A percentile compares a stretch with the other conserved stretches of the same genome.
Conservation (phyloP, 2,329 filamentous ascomycete species). For the Aspergillus sp. region DNA sequence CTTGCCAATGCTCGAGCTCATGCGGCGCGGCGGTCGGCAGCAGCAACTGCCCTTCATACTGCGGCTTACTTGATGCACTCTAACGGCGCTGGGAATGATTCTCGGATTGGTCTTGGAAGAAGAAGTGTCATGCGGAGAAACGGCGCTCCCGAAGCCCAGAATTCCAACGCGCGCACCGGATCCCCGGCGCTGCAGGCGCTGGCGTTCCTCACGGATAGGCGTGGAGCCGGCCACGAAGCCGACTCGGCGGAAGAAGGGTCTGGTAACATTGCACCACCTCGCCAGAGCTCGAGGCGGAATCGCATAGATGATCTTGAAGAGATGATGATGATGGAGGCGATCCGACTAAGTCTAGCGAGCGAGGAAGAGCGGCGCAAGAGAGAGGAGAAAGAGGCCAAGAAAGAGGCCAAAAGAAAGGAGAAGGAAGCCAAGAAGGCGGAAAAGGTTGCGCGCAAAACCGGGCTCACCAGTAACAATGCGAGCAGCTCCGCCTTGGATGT, state of each 20-base stretch:
- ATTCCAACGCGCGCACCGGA: slow-evolving; percentile 34
- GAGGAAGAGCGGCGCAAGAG: slow-evolving; percentile 91
- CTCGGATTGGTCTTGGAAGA: slow-evolving; percentile 58
- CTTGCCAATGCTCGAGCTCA: slow-evolving; percentile 81
- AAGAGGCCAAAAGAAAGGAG: slow-evolving; percentile 80
- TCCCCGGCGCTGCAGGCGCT: slow-evolving; percentile 49
- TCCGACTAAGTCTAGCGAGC: slow-evolving; percentile 82
- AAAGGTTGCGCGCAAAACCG: slow-evolving; percentile 67
- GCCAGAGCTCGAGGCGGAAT: slow-evolving; percentile 58
- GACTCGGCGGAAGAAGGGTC: slow-evolving; percentile 39
- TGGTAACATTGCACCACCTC: slow-evolving; percentile 41
- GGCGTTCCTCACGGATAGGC: slow-evolving; percentile 50
- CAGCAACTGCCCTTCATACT: slow-evolving; percentile 90
- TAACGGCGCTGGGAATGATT: slow-evolving; percentile 44
- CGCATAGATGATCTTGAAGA: slow-evolving; percentile 89
- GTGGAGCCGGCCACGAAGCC: slow-evolving; percentile 35
- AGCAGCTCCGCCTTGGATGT: slow-evolving; percentile 64
- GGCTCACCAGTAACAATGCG: slow-evolving; percentile 55
- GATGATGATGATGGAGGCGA: slow-evolving; percentile 98
- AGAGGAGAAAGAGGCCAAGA: slow-evolving; percentile 75
- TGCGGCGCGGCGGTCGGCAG: slow-evolving; percentile 81
- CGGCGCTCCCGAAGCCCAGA: slow-evolving; percentile 37
- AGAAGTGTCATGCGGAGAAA: slow-evolving; percentile 51
- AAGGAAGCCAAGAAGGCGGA: slow-evolving; percentile 79
- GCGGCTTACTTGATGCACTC: slow-evolving; percentile 85